Evolutionary conservation across 2,329 filamentous ascomycete species (phyloP), one percentile per base, ranked within the genome.

Genomic region (Pestalotiopsis sp.): DNA sequence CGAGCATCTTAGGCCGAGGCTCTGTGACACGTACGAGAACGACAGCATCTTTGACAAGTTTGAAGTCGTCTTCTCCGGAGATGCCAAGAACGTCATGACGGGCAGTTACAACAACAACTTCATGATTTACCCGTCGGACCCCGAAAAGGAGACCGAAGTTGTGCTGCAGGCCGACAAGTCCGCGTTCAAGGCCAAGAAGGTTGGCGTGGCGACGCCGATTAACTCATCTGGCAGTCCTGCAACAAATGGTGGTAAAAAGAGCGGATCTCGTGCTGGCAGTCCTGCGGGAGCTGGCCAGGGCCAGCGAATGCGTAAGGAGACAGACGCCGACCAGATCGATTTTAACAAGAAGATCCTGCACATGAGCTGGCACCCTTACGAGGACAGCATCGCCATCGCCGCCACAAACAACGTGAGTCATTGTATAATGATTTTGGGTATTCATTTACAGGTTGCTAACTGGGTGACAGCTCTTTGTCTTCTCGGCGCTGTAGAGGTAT

Each of bases 61-160:
- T 74, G 96, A 99, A 82, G 96, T 99, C 57, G 95, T 98, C 66
- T 99, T 99, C 84, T 98, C 95, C 2, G 96, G 96, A 27, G 95
- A 98, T 81, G 94, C 94, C 52, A 97, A 97, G 87, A 98, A 99
- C 76, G 96, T 98, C 73, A 99, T 99, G 96, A 99, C 96, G 5
- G 96, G 96, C 75, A 98, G 94, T 79, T 99, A 99, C 86, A 99
- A 99, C 88, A 99, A 99, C 85, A 99, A 99, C 85, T 98, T 99
- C 86, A 99, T 99, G 96, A 99, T 99, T 78, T 99, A 98, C 81
- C 96, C 96, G 4, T 96, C 95, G 31, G 95, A 98, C 77, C 93
- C 95, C 6, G 93, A 95, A 73, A 97, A 97, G 83, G 96, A 99
- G 79, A 95, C 95, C 3, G 96, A 99, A 81, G 95, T 99, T 62